phyloP scores from a whole-genome alignment of 2,329 filamentous ascomycete species.

The Diaporthe ilicicola region DNA sequence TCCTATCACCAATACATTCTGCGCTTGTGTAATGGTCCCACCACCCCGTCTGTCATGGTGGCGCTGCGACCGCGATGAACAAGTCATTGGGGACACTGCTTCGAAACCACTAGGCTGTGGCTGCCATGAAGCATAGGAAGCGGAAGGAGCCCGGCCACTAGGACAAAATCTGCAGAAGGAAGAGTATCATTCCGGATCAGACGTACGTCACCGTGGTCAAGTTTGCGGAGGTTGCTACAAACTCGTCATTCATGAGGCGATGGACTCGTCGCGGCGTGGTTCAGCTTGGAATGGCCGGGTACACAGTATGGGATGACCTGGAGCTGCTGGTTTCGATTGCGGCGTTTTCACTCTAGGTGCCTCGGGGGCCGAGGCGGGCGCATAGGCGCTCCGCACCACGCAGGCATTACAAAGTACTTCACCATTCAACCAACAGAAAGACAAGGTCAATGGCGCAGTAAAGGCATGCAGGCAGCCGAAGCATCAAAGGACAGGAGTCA shows the following conservation, averaged over 20 bases:
- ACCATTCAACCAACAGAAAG: constrained; percentile 2
- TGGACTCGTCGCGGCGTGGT: background rate
- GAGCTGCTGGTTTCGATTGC: constrained; percentile 11
- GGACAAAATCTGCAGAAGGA: background rate
- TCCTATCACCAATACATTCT: background rate
- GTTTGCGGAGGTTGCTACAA: constrained; percentile 24
- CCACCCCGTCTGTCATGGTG: background rate
- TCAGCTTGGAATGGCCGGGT: constrained; percentile 6
- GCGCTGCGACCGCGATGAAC: background rate
- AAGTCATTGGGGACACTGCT: background rate
- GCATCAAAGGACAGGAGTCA: constrained; percentile 30
- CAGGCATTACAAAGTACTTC: constrained; percentile 8
- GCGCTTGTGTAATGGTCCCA: constrained; percentile 13
- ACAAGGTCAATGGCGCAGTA: constrained; percentile 20
- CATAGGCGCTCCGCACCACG: constrained; percentile 11
- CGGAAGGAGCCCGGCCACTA: background rate
- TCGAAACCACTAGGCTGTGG: background rate
- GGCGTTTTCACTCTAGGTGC: constrained; percentile 1
- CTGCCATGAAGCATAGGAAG: background rate
- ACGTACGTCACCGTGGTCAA: constrained; percentile 5
- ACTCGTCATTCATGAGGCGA: constrained; percentile 3
- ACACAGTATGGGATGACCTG: constrained; percentile 5
- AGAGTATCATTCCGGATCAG: background rate
- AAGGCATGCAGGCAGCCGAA: constrained; percentile 28
- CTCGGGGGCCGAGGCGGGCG: constrained; percentile 12